Conservation (phyloP, 164 flowering plant species). For the Cinnamomum micranthum region DNA sequence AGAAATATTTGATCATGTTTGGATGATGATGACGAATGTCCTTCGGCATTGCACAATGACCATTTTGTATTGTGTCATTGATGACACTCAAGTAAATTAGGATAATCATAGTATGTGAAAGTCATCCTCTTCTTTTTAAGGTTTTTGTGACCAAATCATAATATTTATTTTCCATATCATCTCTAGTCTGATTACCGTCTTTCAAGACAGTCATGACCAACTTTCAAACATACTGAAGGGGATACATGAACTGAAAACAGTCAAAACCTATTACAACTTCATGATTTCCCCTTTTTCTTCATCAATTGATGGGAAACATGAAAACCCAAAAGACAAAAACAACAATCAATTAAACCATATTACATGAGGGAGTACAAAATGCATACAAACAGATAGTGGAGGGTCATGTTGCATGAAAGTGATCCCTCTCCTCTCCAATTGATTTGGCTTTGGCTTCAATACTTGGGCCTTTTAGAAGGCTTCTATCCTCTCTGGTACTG, state of each 20-base stretch:
- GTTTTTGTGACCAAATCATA: not conserved
- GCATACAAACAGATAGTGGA: not conserved
- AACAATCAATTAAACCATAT: not conserved
- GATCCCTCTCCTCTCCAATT: not conserved
- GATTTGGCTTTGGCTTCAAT: not conserved
- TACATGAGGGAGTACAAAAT: not conserved
- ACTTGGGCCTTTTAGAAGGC: slow-evolving; percentile 22
- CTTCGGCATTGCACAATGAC: too few species aligned
- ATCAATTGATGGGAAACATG: not conserved
- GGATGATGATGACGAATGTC: too few species aligned
- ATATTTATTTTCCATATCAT: not conserved
- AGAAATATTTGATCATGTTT: too few species aligned
- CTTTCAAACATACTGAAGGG: not conserved
- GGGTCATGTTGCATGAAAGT: not conserved
- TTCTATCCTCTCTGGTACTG: slow-evolving; percentile 57
- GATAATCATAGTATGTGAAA: not conserved
- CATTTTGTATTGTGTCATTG: too few species aligned
- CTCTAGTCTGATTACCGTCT: not conserved
- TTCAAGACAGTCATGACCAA: not conserved
- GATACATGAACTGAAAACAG: not conserved
- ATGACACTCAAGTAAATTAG: not conserved
- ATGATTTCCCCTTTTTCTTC: not conserved
- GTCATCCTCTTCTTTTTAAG: not conserved
- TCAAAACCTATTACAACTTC: not conserved
- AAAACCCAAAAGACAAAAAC: not conserved